These are phyloP conservation scores for apple (Malus domestica) DNA, from an alignment of 306 rosid genomes.

Conservation along the genomic window ASM211411v1 NC_041793.1:45193001-45193500, in stretches of 20 bases:
- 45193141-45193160: slow-evolving; percentile 9
- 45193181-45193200: background rate
- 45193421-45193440: rapidly evolving
- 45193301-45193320: background rate
- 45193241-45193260: background rate
- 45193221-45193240: background rate
- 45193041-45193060: background rate
- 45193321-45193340: background rate
- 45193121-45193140: background rate
- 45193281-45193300: background rate
- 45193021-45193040: background rate
- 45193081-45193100: background rate
- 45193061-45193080: background rate
- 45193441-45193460: too few species aligned
- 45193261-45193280: background rate
- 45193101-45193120: background rate
- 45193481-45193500: too few species aligned
- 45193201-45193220: too few species aligned
- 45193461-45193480: too few species aligned
- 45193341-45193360: background rate
- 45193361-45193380: background rate
- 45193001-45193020: background rate
- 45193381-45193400: background rate
- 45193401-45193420: too few species aligned
- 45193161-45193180: background rate